These are phyloP conservation scores for Plasmodium gonderi DNA, from an alignment of 169 alveolate species.

Conservation along the genomic window DNA sequence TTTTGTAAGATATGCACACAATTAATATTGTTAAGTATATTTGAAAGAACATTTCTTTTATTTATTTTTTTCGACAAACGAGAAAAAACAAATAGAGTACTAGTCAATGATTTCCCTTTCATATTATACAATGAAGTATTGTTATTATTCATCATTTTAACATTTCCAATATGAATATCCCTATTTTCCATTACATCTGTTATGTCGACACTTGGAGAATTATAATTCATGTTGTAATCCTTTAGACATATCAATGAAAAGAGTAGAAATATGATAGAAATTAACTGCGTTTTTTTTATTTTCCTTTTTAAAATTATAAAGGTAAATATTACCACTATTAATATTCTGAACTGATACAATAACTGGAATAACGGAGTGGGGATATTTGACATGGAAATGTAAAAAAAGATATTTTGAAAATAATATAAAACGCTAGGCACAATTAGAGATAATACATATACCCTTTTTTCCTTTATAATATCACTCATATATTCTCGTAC, in stretches of 20 bases:
- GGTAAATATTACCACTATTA: constrained; percentile 26
- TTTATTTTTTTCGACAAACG: neutral
- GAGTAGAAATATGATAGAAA: constrained; percentile 38
- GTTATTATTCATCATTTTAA: too few relatives aligned
- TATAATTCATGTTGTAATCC: constrained; percentile 21
- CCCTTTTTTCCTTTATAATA: neutral
- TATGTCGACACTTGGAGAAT: too few relatives aligned
- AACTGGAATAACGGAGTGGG: constrained; percentile 67
- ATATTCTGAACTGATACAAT: constrained; percentile 42
- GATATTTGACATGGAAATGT: constrained; percentile 21
- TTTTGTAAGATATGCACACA: neutral
- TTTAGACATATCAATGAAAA: constrained; percentile 53
- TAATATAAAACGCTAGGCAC: constrained; percentile 58
- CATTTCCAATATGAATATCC: neutral
- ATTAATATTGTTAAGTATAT: neutral
- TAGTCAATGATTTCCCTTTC: neutral
- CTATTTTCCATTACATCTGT: neutral
- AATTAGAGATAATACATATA: constrained; percentile 5
- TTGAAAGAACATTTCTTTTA: neutral
- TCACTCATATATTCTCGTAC: neutral
- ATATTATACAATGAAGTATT: neutral
- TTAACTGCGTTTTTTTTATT: neutral
- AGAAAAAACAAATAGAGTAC: neutral
- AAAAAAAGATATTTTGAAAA: constrained; percentile 49
- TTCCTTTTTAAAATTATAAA: constrained; percentile 28